Base-by-base conservation (phyloP, 2,329 filamentous ascomycete species). In the Teratosphaeria pseudoeucalypti region DNA sequence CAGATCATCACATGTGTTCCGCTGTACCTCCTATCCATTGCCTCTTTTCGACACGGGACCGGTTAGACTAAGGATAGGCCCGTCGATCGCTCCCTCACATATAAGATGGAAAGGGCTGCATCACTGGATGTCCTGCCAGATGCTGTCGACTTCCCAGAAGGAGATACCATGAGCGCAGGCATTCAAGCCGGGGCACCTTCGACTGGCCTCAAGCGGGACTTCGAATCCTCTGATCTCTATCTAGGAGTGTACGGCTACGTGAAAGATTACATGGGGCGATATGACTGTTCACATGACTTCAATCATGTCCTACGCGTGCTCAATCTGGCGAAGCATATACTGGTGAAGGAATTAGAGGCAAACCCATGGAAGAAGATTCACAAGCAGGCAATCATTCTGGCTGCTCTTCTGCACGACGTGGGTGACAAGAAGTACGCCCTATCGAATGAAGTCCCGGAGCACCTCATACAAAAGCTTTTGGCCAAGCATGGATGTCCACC, bases 271-370 rank as follows among this genome's bases (percentile, higher is more conserved):
- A 92, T 92, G 86, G 78, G 83, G 54, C 79, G 82, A 63, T 90
- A 90, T 75, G 92, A 96, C 75, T 85, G 85, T 57, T 95, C 90
- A 1, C 92, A 96, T 77, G 90, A 95, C 77, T 95, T 89, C 78
- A 78, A 83, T 59, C 92, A 96, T 73, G 89, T 96, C 68, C 78
- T 85, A 63, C 87, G 91, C 59, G 91, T 96, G 27, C 76, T 90
- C 23, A 80, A 81, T 23, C 82, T 94, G 52, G 83, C 90, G 4
- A 82, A 83, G 52, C 77, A 81, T 65, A 63, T 64, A 32, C 79
- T 88, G 60, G 69, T 77, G 55, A 60, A 65, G 52, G 70, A 72
- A 56, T 59, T 62, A 10, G 60, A 62, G 32, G 58, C 61, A 10
- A 62, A 65, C 29, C 66, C 69, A 3, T 49, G 55, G 52, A 68